Base-by-base conservation (phyloP, 2,329 filamentous ascomycete species). In the Microdochium paspali region DNA sequence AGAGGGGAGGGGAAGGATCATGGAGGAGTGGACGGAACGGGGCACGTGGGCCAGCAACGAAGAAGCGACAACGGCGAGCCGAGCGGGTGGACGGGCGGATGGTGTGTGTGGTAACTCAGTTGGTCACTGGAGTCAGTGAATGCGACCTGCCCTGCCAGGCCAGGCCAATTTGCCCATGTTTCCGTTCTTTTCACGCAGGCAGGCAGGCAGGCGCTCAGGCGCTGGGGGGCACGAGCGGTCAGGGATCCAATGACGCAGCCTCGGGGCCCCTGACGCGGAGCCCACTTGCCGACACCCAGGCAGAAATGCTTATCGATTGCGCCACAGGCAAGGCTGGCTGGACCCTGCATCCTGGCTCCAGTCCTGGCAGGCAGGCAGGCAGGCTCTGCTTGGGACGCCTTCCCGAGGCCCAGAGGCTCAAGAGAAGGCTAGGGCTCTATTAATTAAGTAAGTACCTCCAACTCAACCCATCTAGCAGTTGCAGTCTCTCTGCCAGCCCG, bases 261-360 rank as follows among this genome's bases (percentile, higher is more conserved):
- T 18, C 10, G 31, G 31, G 31, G 7, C 31, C 31, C 31, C 18
- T 6, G 31, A n/a, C 31, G 31, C 6, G 10, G 31, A n/a, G 6
- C 31, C 35, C 35, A 18, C 35, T 15, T 40, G 35, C 35, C 35
- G 35, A 21, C 12, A 21, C 18, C 5, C 31, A 5, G n/a, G n/a
- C n/a, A n/a, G n/a, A n/a, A n/a, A n/a, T n/a, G n/a, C n/a, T 40
- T 40, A 40, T 40, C 35, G 35, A 40, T 40, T 40, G 18, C 35
- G 35, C 31, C 31, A 35, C 10, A 18, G 10, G 31, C 31, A n/a
- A 7, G 10, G 31, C 10, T 18, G 31, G 18, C 12, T 40, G 35
- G 35, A 40, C 35, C 35, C 35, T 40, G 35, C 35, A 40, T 40
- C 23, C 23, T 20, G 10, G n/a, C 4, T 6, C 6, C 31, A 35